Percentiles rank a stretch among this genome's conserved stretches.
Evolutionary conservation across 805 yeast species (phyloP).

Genomic region (Hanseniaspora mollemarum): DNA sequence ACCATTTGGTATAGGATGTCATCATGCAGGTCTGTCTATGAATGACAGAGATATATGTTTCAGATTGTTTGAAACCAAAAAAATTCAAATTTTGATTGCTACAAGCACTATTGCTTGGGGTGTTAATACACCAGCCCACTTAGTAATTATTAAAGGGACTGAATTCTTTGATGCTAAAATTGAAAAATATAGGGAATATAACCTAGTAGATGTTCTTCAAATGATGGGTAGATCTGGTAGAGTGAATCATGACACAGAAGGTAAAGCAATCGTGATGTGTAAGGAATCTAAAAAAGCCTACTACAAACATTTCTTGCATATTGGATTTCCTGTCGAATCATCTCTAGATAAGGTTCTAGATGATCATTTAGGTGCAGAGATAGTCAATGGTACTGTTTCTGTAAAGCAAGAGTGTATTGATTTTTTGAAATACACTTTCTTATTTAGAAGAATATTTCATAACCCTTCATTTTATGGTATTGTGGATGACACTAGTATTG

Average conservation of each 20-base stretch:
- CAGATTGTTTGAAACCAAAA: constrained; percentile 69
- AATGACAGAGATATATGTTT: constrained; percentile 82
- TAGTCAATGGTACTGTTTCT: constrained; percentile 84
- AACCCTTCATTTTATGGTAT: constrained; percentile 90
- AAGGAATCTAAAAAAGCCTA: constrained; percentile 72
- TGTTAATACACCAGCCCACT: constrained; percentile 95
- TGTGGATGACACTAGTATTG: constrained; percentile 47
- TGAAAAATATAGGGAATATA: constrained; percentile 89
- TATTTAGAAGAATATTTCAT: constrained; percentile 85
- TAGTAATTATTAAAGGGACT: constrained; percentile 94
- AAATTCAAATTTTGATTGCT: constrained; percentile 80
- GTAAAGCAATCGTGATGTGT: constrained; percentile 86
- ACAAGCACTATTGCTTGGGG: constrained; percentile 99
- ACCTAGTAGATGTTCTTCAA: constrained; percentile 90
- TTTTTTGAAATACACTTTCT: constrained; percentile 91
- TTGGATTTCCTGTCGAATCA: constrained; percentile 94
- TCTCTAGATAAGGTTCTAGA: constrained; percentile 63
- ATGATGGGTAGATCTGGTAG: constrained; percentile 99
- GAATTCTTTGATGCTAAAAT: constrained; percentile 87
- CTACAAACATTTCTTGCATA: constrained; percentile 73
- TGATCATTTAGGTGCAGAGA: constrained; percentile 93
- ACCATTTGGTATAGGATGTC: constrained; percentile 76
- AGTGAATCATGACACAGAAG: constrained; percentile 87
- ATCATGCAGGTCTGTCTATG: constrained; percentile 93
- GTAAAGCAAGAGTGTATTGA: constrained; percentile 85